Percentiles rank a stretch among this genome's conserved stretches.
Conservation (phyloP, 2,329 filamentous ascomycete species). For the Colletotrichum viniferum region DNA sequence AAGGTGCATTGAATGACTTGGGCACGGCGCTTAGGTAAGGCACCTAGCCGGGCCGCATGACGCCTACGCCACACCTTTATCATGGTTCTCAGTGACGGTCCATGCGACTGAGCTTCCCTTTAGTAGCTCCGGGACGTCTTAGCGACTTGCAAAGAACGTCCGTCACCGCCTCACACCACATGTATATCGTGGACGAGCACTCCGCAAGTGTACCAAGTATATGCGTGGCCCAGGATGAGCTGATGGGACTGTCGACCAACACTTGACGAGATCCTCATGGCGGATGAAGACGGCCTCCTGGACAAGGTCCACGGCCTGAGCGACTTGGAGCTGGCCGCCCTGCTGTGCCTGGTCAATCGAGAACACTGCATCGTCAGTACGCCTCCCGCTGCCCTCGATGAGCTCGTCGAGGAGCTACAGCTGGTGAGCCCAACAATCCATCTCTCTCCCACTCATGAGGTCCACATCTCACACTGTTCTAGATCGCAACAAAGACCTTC, state of each 20-base stretch:
- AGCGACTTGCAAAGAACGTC: background rate
- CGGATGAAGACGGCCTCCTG: slow-evolving; percentile 60
- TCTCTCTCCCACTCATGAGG: background rate
- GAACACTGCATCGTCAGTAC: slow-evolving; percentile 92
- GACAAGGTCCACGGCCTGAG: slow-evolving; percentile 78
- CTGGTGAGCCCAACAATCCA: slow-evolving; percentile 53
- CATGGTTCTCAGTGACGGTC: background rate
- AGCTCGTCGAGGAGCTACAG: slow-evolving; percentile 75
- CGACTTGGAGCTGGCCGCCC: slow-evolving; percentile 84
- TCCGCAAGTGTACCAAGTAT: background rate
- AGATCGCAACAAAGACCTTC: slow-evolving; percentile 75
- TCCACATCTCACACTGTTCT: background rate
- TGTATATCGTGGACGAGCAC: background rate
- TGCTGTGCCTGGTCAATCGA: slow-evolving; percentile 79
- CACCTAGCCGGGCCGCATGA: background rate
- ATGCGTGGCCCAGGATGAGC: slow-evolving; percentile 9
- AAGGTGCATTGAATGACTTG: background rate
- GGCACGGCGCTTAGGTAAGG: background rate
- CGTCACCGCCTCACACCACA: background rate
- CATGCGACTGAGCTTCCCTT: background rate
- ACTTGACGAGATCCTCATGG: slow-evolving; percentile 51
- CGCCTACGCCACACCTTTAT: slow-evolving; percentile 6
- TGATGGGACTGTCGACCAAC: slow-evolving; percentile 6
- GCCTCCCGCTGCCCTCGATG: slow-evolving; percentile 62
- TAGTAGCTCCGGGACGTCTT: background rate